Evolutionary conservation across 495 filamentous ascomycete species (phyloP), one percentile per base, ranked within the genome.

Genomic region (Penicillium simplicissimum): DNA sequence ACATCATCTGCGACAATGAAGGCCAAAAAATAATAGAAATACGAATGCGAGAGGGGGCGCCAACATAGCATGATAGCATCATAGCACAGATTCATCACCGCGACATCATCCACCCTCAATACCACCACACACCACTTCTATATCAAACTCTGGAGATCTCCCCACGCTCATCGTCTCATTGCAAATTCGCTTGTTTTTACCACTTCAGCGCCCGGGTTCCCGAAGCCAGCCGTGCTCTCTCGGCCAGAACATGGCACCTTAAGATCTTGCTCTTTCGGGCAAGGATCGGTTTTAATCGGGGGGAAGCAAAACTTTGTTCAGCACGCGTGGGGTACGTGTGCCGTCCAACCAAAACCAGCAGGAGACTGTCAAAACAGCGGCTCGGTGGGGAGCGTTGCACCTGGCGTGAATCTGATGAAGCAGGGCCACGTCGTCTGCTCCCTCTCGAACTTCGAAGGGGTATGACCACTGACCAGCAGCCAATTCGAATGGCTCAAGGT

Each of bases 331-430:
- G 67, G 37, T 25, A 17, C 53, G 14, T 34, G n/a, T 31, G 8
- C 38, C 53, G 33, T 55, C 67, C 67, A 70, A 67, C 59, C 65
- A 68, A 14, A 45, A 49, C 8, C 23, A 63, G 57, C 53, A 57
- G 17, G 56, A 19, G 25, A 53, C 47, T 62, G 67, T 61, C 63
- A 52, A 62, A 55, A 60, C 56, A 34, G 56, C 43, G 58, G 58
- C 31, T 47, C 52, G 33, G 66, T 68, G 66, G 66, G 57, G 66
- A 60, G 28, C 47, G 59, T 65, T 68, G 59, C 59, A 68, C 35
- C 58, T 56, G 19, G 55, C 52, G 21, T 47, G 28, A 53, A 43
- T 8, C 38, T 15, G 38, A 17, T n/a, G 43, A 56, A 51, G 31
- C 48, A 33, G 40, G 53, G 55, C 48, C 60, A 60, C 58, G 57